Percentiles rank a stretch among this genome's conserved stretches.
These are phyloP conservation scores for Trichoderma koningii DNA, from an alignment of 2,329 filamentous ascomycete genomes.

Conservation along the genomic window DNA sequence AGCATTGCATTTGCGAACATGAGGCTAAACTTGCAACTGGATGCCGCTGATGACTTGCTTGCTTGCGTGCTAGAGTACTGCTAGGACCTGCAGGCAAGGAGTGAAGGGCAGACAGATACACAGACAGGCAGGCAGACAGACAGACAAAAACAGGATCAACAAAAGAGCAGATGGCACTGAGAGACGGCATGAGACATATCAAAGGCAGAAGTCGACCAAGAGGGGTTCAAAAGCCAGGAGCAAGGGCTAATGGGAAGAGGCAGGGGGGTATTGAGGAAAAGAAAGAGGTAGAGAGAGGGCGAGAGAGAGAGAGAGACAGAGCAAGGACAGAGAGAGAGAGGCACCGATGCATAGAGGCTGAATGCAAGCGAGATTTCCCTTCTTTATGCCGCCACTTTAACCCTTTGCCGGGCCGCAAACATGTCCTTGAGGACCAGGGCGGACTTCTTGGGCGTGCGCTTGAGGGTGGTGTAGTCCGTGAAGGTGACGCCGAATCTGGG, in stretches of 20 bases:
- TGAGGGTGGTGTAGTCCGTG: constrained; percentile 42
- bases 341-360: constrained; percentile 3
- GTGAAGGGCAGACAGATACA: no score
- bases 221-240: background rate
- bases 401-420: constrained; percentile 32
- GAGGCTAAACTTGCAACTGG: background rate
- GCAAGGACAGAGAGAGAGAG: background rate
- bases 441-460: constrained; percentile 44
- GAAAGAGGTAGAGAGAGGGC: background rate
- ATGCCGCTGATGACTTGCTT: background rate
- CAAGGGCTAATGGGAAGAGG: background rate
- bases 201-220: background rate
- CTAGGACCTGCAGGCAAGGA: no score
- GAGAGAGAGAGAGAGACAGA: background rate
- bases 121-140: no score
- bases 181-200: background rate
- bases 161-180: no score
- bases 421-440: constrained; percentile 37
- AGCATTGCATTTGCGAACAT: background rate
- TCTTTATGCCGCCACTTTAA: constrained; percentile 23
- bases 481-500: constrained; percentile 44
- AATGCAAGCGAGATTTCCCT: background rate
- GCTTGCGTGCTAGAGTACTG: no score
- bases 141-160: background rate
- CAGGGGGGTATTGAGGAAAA: background rate